phyloP scores from a whole-genome alignment of 768 basidiomycete species.

The Lenzites betulinus region DNA sequence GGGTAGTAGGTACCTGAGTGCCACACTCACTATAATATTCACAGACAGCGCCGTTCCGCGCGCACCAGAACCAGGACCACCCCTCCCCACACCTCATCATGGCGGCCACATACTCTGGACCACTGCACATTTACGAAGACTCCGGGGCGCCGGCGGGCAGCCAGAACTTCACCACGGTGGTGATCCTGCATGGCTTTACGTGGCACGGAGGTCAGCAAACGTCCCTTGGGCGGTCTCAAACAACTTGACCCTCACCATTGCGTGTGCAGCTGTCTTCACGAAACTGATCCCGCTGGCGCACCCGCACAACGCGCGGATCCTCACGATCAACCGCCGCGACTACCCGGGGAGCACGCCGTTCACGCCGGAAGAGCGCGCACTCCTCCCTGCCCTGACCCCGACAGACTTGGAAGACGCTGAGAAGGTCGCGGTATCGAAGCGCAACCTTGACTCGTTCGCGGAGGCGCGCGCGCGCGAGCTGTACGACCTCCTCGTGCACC shows the following conservation, averaged over 20 bases:
- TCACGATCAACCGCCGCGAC: constrained; percentile 29
- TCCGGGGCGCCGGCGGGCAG: background rate
- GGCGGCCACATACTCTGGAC: background rate
- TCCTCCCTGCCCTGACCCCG: background rate
- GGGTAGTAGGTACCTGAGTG: too few species aligned
- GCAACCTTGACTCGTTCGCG: constrained; percentile 20
- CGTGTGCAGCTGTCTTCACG: constrained; percentile 1
- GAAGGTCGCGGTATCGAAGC: constrained; percentile 24
- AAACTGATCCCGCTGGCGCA: constrained; percentile 18
- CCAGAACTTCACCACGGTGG: background rate
- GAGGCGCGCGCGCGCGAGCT: constrained; percentile 37
- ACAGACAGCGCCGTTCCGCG: too few species aligned
- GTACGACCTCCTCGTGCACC: constrained; percentile 34
- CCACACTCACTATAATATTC: too few species aligned
- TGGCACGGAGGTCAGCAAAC: background rate
- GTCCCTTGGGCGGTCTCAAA: too few species aligned
- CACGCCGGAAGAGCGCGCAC: constrained; percentile 14
- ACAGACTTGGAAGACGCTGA: background rate
- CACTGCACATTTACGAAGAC: background rate
- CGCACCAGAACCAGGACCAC: background rate
- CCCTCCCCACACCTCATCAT: background rate
- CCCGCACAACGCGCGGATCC: constrained; percentile 24
- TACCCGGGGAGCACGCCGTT: constrained; percentile 27
- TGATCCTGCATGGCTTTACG: background rate
- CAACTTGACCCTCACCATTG: too few species aligned